phyloP scores from a whole-genome alignment of 2,329 filamentous ascomycete genomes.

The Neoarthrinium moseri region DNA sequence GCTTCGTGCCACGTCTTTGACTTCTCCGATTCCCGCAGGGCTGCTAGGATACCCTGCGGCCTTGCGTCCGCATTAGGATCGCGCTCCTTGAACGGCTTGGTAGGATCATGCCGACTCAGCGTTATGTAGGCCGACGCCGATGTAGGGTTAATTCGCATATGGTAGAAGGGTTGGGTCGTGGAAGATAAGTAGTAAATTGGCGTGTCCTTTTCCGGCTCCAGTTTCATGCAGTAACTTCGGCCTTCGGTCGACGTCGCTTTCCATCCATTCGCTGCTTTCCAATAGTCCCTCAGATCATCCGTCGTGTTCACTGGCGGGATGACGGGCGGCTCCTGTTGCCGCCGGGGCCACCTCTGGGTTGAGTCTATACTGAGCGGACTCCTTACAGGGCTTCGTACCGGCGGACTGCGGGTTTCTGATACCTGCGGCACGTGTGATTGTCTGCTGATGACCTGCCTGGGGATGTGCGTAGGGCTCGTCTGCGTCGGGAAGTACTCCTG shows the following conservation, averaged over 20 bases:
- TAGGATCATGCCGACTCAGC: constrained; percentile 59
- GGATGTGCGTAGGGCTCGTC: constrained; percentile 61
- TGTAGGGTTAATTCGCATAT: constrained; percentile 61
- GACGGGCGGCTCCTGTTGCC: constrained; percentile 39
- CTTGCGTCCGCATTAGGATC: constrained; percentile 34
- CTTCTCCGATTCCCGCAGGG: constrained; percentile 28
- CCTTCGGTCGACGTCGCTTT: constrained; percentile 59
- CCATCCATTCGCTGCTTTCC: constrained; percentile 71
- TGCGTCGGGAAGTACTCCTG: constrained; percentile 72
- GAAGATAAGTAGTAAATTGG: constrained; percentile 68
- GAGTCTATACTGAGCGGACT: constrained; percentile 30
- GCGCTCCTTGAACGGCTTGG: constrained; percentile 48
- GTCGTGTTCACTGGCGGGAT: constrained; percentile 53
- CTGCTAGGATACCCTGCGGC: constrained; percentile 27
- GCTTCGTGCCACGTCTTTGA: constrained; percentile 57
- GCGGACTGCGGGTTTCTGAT: constrained; percentile 24
- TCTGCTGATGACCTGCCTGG: constrained; percentile 63
- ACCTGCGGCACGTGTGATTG: constrained; percentile 54
- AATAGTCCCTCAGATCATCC: constrained; percentile 63
- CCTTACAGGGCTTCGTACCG: constrained; percentile 26
- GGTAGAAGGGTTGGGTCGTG: constrained; percentile 63
- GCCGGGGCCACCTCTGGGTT: constrained; percentile 28
- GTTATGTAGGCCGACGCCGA: constrained; percentile 62
- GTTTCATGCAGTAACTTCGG: constrained; percentile 56
- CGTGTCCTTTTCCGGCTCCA: constrained; percentile 56